Evolutionary conservation across 805 yeast genomes (phyloP), one percentile per base, ranked within the genome.

Genomic region (Cyberlindnera euphorbiiphila): DNA sequence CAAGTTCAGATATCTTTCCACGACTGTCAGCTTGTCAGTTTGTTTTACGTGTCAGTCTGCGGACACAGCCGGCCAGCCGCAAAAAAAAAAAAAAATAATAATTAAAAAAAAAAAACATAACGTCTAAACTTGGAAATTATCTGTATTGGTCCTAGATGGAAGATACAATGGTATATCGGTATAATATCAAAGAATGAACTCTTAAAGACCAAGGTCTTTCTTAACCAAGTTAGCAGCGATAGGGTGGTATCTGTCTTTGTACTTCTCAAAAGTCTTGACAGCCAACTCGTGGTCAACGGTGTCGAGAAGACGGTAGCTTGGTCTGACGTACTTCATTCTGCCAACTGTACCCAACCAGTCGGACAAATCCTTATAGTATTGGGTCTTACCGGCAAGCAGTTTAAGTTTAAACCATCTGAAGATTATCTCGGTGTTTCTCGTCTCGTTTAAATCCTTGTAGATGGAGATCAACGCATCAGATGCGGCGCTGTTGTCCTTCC

Each of bases 301-400:
- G 53, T 76, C 73, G 45, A 88, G 67, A 43, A 80, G 63, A 30
- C 76, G 71, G 62, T 78, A 87, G 4, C 93, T 86, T 21, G 96
- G 95, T 60, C 96, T 74, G 18, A 85, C 95, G 56, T 81, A 88
- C 65, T 88, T 88, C 96, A 88, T 88, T 68, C 96, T 75, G 15
- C 96, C 96, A 16, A 88, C 93, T 3, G 89, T 79, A 10, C 91
- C 94, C 38, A 88, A 70, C 95, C 95, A 88, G 36, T 76, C 75
- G 4, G 94, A 87, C 31, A 88, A 64, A 29, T 61, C 63, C 39
- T 61, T 63, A 57, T 81, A 74, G 35, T 66, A 64, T 23, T 66
- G 59, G 10, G 55, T 44, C 38, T 76, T 63, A 20, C 68, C 64
- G 21, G 81, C 82, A 0, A 69, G 62, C 7, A 85, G 67, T 49